Conservation (phyloP, 306 rosid genomes). For the Alnus rubra region DNA sequence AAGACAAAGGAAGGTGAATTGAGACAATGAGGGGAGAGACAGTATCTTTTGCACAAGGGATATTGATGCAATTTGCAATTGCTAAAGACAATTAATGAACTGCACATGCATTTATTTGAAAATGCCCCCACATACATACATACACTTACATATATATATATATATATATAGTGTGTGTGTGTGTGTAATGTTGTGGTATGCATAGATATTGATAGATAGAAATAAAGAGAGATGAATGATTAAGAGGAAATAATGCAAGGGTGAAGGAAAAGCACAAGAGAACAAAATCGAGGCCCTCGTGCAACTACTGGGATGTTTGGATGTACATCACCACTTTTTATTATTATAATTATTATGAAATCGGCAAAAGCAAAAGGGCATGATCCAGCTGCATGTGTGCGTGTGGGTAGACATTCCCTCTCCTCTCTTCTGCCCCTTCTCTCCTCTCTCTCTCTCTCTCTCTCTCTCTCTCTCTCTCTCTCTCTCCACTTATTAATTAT, state of each 20-base stretch:
- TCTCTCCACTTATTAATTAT: slow-evolving; percentile 33
- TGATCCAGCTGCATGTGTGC: slow-evolving; percentile 37
- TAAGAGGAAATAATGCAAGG: slow-evolving; percentile 35
- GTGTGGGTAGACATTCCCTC: slow-evolving; percentile 64
- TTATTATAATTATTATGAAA: slow-evolving; percentile 18
- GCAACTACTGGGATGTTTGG: slow-evolving; percentile 63
- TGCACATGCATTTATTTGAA: neutral
- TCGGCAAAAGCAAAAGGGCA: slow-evolving; percentile 26
- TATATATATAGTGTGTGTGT: neutral
- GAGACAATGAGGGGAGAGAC: slow-evolving; percentile 19
- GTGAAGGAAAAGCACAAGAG: slow-evolving; percentile 39
- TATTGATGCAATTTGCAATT: neutral
- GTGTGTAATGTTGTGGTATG: too few relatives aligned
- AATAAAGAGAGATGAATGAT: slow-evolving; percentile 47
- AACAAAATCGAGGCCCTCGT: slow-evolving; percentile 96
- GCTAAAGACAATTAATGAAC: neutral
- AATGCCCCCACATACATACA: neutral
- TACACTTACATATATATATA: neutral
- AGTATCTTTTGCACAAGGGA: slow-evolving; percentile 6
- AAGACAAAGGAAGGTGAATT: slow-evolving; percentile 38
- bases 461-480: slow-evolving; percentile 28
- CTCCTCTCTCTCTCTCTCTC: slow-evolving; percentile 20
- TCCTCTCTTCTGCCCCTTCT: slow-evolving; percentile 29
- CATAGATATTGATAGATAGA: neutral
- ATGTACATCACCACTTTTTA: slow-evolving; percentile 50